These are phyloP conservation scores for Tetrapisispora nanseiensis DNA, from an alignment of 805 yeast genomes.

Conservation along the genomic window DNA sequence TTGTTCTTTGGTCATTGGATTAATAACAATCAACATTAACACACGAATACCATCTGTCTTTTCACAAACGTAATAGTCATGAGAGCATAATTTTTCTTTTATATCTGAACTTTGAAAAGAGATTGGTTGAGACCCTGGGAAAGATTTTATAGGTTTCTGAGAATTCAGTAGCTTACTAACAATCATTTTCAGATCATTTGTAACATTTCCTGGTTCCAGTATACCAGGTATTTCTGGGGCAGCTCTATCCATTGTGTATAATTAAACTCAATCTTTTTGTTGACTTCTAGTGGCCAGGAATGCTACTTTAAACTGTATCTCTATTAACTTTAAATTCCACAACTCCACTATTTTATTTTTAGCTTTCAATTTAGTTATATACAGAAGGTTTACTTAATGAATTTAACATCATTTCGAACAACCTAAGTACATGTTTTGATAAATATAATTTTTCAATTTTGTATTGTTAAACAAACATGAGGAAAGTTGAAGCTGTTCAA, in stretches of 20 bases:
- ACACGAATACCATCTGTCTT: conserved; percentile 91
- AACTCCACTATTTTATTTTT: too few species aligned
- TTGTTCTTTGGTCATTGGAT: conserved; percentile 69
- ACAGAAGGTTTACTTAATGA: too few species aligned
- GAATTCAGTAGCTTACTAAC: conserved; percentile 55
- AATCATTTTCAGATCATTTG: conserved; percentile 54
- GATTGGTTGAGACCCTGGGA: conserved; percentile 95
- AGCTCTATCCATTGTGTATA: conserved; percentile 30
- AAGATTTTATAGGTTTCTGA: conserved; percentile 38
- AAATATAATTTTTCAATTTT: too few species aligned
- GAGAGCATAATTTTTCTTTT: conserved; percentile 44
- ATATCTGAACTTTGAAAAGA: conserved; percentile 75
- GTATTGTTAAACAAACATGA: too few species aligned
- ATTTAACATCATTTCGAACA: too few species aligned
- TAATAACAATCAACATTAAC: conserved; percentile 52
- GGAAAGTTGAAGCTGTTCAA: too few species aligned
- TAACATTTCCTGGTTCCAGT: conserved; percentile 60
- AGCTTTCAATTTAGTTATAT: too few species aligned
- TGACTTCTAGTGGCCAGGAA: too few species aligned
- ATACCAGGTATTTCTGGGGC: conserved; percentile 86
- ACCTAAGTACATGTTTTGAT: too few species aligned
- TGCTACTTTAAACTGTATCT: too few species aligned
- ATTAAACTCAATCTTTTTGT: too few species aligned
- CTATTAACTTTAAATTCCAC: too few species aligned
- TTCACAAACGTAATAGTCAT: conserved; percentile 91